A percentile compares a stretch with the other conserved stretches of the same genome.
Evolutionary conservation across 1,284 basidiomycete genomes (phyloP).

Genomic region (Prillingera fragicola): DNA sequence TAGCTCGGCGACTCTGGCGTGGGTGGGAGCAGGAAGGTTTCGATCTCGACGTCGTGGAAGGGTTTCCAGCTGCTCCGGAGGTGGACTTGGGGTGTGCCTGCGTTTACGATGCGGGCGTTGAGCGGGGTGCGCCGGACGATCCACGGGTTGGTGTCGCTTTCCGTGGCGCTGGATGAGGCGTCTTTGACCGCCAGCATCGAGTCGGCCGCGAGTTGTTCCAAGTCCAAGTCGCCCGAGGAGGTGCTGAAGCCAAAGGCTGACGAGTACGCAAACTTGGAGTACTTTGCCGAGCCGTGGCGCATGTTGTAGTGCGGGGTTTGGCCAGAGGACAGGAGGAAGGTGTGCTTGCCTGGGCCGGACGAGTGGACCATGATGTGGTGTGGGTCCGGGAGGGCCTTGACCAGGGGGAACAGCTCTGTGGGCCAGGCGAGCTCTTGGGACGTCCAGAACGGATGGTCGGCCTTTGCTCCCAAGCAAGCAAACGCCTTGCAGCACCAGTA

Average conservation of each 20-base stretch:
- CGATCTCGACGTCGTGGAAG: constrained; percentile 64
- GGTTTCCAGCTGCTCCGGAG: constrained; percentile 66
- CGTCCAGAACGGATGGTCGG: constrained; percentile 66
- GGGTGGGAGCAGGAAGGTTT: constrained; percentile 69
- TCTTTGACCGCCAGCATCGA: constrained; percentile 64
- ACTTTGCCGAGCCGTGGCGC: constrained; percentile 70
- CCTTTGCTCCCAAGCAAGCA: constrained; percentile 59
- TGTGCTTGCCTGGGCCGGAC: constrained; percentile 60
- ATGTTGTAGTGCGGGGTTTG: constrained; percentile 73
- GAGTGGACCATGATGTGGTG: constrained; percentile 59
- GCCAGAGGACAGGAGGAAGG: constrained; percentile 66
- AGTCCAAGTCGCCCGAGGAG: constrained; percentile 60
- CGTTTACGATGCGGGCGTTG: constrained; percentile 58
- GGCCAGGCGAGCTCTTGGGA: constrained; percentile 62
- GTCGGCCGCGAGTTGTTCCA: constrained; percentile 67
- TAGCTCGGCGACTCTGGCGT: constrained; percentile 56
- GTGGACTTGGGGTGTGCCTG: constrained; percentile 50
- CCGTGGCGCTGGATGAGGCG: constrained; percentile 47
- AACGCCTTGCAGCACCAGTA: constrained; percentile 80
- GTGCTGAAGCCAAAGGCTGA: constrained; percentile 70
- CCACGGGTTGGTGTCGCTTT: constrained; percentile 60
- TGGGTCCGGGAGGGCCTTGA: constrained; percentile 57
- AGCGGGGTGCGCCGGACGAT: constrained; percentile 60
- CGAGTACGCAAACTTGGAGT: constrained; percentile 69
- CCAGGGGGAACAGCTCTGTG: constrained; percentile 35